phyloP scores from a whole-genome alignment of 1,139 yeast genomes.

The Geotrichum fermentans region DNA sequence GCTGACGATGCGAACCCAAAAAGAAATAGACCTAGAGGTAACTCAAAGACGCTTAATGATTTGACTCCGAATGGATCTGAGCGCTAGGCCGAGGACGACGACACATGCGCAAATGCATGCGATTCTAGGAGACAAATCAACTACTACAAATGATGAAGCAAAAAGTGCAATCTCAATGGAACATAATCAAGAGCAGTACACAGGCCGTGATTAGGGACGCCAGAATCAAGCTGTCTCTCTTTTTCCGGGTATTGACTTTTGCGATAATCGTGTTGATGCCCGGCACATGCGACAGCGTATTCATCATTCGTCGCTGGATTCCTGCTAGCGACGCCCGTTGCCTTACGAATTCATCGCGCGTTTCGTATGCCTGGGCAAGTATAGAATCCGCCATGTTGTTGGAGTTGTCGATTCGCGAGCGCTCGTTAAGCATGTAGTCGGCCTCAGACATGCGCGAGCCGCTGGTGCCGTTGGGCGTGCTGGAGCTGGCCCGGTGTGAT shows the following conservation, averaged over 20 bases:
- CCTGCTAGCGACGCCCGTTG: conserved; percentile 63
- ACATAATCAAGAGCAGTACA: conserved; percentile 62
- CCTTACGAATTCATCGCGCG: conserved; percentile 74
- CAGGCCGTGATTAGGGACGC: conserved; percentile 71
- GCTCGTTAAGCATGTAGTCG: conserved; percentile 74
- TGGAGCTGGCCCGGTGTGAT: conserved; percentile 46
- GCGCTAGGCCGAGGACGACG: too few relatives aligned
- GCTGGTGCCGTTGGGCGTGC: conserved; percentile 49
- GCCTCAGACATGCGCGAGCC: conserved; percentile 44
- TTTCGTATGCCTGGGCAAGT: conserved; percentile 77
- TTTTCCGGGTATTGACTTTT: conserved; percentile 81
- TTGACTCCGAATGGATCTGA: too few relatives aligned
- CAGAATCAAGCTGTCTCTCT: conserved; percentile 80
- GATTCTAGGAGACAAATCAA: background rate
- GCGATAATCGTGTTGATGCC: conserved; percentile 73
- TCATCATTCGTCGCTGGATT: conserved; percentile 61
- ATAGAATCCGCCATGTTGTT: conserved; percentile 74
- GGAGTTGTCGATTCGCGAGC: conserved; percentile 66
- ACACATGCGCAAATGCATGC: too few relatives aligned
- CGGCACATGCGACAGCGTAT: conserved; percentile 65
- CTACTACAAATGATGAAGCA: background rate
- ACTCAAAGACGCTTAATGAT: too few relatives aligned
- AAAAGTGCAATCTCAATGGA: conserved; percentile 5
- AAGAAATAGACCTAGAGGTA: too few relatives aligned
- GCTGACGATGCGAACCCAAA: too few relatives aligned